These are phyloP conservation scores for Apophysomyces sp. DNA, from an alignment of 371 early-diverging fungal genomes.

Conservation along the genomic window DNA sequence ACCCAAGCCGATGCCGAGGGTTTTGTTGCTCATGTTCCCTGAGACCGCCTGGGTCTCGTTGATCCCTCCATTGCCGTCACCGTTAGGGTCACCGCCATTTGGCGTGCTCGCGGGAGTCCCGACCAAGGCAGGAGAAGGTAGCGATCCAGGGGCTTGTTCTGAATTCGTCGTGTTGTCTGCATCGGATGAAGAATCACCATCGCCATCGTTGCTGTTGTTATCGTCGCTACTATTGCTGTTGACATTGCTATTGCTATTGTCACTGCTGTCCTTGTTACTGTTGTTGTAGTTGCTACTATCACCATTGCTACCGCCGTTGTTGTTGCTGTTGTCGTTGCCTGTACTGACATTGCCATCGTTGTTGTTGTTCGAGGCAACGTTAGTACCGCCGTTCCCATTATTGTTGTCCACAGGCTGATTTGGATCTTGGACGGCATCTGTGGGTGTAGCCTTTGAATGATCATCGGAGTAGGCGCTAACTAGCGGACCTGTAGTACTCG, in stretches of 20 bases:
- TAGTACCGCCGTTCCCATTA: neutral
- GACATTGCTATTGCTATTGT: neutral
- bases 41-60: constrained; percentile 23
- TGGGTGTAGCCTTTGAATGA: neutral
- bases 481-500: neutral
- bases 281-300: neutral
- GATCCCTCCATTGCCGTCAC: constrained; percentile 1
- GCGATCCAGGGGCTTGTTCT: neutral
- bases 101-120: neutral
- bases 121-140: constrained; percentile 2
- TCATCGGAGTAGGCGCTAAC: neutral
- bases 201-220: neutral
- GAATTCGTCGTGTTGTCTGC: neutral
- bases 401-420: neutral
- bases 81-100: neutral
- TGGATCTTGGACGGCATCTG: neutral
- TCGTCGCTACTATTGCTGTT: neutral
- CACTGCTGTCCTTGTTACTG: neutral
- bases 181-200: constrained; percentile 1
- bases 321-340: neutral
- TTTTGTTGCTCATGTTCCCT: constrained; percentile 25
- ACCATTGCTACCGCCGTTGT: neutral
- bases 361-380: neutral
- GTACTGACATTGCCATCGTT: neutral
- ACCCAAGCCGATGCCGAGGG: constrained; percentile 45